These are phyloP conservation scores for Discostella pseudostelligera DNA, from an alignment of 108 stramenopile genomes.

Conservation along the genomic window DNA sequence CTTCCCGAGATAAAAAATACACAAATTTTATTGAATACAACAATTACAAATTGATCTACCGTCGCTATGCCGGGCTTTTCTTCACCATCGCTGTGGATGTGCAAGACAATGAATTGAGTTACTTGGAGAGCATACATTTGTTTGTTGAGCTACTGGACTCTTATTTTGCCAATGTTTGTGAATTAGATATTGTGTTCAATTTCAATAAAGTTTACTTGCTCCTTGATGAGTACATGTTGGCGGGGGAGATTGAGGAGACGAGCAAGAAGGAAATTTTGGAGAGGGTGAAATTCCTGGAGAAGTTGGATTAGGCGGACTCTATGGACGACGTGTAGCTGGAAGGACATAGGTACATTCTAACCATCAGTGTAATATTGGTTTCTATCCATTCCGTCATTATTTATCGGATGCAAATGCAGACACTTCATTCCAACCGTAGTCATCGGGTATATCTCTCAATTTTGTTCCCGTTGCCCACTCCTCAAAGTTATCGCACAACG, in stretches of 20 bases:
- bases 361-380: too few relatives aligned
- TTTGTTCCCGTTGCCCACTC: slow-evolving; percentile 56
- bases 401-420: slow-evolving; percentile 33
- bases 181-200: slow-evolving; percentile 99
- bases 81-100: slow-evolving; percentile 98
- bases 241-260: slow-evolving; percentile 95
- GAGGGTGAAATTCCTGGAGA: slow-evolving; percentile 88
- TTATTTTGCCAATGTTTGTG: slow-evolving; percentile 98
- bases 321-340: neutral
- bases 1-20: slow-evolving; percentile 95
- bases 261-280: slow-evolving; percentile 91
- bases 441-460: slow-evolving; percentile 58
- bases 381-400: neutral
- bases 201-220: slow-evolving; percentile 98
- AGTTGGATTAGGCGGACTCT: slow-evolving; percentile 67
- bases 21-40: slow-evolving; percentile 99
- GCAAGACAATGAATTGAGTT: slow-evolving; percentile 96
- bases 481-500: slow-evolving; percentile 63
- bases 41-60: slow-evolving; percentile 98
- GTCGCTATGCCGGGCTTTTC: slow-evolving; percentile 98
- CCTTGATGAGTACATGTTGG: slow-evolving; percentile 98
- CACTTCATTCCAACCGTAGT: slow-evolving; percentile 77
- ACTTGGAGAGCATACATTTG: slow-evolving; percentile 97
- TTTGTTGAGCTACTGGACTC: slow-evolving; percentile 99
- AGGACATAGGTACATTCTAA: neutral